Evolutionary conservation across 2,329 filamentous ascomycete genomes (phyloP).

Genomic region (Nigrospora sphaerica): DNA sequence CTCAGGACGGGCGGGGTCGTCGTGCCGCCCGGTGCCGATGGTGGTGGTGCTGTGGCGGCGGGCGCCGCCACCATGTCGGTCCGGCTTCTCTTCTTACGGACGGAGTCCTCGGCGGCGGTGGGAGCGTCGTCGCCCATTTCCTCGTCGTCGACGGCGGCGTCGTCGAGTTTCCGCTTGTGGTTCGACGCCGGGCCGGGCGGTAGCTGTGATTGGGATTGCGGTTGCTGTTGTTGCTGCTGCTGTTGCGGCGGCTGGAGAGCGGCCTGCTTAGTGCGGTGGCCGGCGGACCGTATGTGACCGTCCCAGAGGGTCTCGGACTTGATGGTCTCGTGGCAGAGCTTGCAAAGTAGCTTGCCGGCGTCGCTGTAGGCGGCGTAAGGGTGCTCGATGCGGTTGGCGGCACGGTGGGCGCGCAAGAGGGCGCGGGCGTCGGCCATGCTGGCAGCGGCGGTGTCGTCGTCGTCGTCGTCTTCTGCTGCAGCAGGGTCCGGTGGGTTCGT

Average conservation of each 20-base stretch:
- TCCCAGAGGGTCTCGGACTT: constrained; percentile 65
- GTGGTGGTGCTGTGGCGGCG: neutral
- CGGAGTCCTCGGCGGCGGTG: constrained; percentile 13
- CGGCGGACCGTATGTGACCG: constrained; percentile 44
- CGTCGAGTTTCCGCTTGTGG: constrained; percentile 20
- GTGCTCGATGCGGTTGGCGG: constrained; percentile 65
- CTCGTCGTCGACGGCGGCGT: constrained; percentile 11
- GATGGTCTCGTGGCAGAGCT: constrained; percentile 55
- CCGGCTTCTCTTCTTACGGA: constrained; percentile 23
- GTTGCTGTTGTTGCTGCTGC: constrained; percentile 18
- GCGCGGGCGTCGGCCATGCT: constrained; percentile 73
- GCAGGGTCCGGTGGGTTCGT: too few relatives aligned
- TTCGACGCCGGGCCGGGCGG: constrained; percentile 7
- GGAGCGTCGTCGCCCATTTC: constrained; percentile 22
- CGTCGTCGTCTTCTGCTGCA: too few relatives aligned
- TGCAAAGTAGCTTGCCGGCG: constrained; percentile 61
- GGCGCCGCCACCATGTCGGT: constrained; percentile 18
- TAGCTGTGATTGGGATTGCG: constrained; percentile 7
- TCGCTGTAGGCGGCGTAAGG: constrained; percentile 62
- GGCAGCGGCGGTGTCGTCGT: neutral
- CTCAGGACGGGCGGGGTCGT: constrained; percentile 1
- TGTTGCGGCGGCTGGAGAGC: constrained; percentile 7
- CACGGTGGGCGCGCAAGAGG: constrained; percentile 70
- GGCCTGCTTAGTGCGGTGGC: constrained; percentile 34
- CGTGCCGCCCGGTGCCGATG: neutral